These are phyloP conservation scores for Quercus ilex DNA, from an alignment of 306 rosid species.

Conservation along the genomic window DNA sequence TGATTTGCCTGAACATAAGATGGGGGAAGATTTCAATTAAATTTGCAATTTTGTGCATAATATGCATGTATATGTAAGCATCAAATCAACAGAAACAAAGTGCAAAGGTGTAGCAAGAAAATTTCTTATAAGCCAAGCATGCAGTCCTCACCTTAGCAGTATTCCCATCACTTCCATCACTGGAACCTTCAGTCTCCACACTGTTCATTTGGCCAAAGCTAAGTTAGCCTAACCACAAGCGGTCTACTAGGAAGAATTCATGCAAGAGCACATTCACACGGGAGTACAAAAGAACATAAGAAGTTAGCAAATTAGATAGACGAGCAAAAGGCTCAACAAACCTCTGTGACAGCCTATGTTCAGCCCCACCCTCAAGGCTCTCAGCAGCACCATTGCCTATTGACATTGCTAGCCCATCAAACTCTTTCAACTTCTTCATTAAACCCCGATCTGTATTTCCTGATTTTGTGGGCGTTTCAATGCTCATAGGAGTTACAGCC, in stretches of 20 bases:
- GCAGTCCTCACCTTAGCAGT: constrained; percentile 63
- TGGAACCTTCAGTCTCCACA: constrained; percentile 69
- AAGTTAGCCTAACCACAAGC: constrained; percentile 20
- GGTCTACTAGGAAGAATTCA: neutral
- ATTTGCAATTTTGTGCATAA: constrained; percentile 16
- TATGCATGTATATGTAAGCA: constrained; percentile 6
- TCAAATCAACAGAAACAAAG: constrained; percentile 3
- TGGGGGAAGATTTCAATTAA: constrained; percentile 22
- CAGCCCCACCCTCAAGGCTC: constrained; percentile 60
- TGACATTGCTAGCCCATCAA: constrained; percentile 95
- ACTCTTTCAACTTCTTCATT: constrained; percentile 73
- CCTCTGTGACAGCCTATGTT: constrained; percentile 69
- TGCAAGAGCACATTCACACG: neutral
- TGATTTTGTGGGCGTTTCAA: constrained; percentile 73
- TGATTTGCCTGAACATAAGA: constrained; percentile 66
- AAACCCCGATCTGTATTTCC: constrained; percentile 74
- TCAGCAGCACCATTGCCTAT: constrained; percentile 70
- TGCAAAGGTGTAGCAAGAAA: constrained; percentile 12
- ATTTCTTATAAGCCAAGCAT: constrained; percentile 3
- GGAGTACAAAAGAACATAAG: neutral
- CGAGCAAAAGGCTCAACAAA: constrained; percentile 28
- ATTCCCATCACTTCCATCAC: constrained; percentile 83
- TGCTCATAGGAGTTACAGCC: constrained; percentile 55
- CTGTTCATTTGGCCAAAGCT: constrained; percentile 44
- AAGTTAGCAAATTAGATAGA: neutral